Percentiles rank a stretch among this genome's conserved stretches.
Evolutionary conservation across 23 red algal species (phyloP).

Genomic region (Agarophyton chilense): DNA sequence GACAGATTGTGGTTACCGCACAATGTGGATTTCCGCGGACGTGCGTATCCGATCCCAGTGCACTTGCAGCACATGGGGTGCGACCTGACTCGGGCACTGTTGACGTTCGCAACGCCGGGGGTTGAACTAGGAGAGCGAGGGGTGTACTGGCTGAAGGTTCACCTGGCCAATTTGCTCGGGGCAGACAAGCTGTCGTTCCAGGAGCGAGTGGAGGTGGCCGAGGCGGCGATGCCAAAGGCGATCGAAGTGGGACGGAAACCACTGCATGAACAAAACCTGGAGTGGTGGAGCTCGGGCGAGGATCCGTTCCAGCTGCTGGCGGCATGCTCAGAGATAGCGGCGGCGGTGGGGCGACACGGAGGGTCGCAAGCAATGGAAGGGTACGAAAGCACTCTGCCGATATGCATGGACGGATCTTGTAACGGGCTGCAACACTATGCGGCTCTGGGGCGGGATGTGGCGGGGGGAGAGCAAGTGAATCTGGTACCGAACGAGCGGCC

Average conservation of each 20-base stretch:
- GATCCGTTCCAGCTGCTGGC: constrained; percentile 99
- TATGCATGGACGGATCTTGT: constrained; percentile 93
- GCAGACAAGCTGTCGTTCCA: constrained; percentile 81
- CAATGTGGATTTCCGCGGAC: constrained; percentile 95
- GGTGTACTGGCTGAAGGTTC: constrained; percentile 92
- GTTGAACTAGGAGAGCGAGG: constrained; percentile 81
- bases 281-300: constrained; percentile 86
- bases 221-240: constrained; percentile 56
- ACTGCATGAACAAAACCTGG: constrained; percentile 61
- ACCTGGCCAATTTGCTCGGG: constrained; percentile 89
- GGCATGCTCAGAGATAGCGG: constrained; percentile 79
- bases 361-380: constrained; percentile 38
- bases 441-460: constrained; percentile 82
- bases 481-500: constrained; percentile 84
- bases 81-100: constrained; percentile 83
- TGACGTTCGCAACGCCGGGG: constrained; percentile 81
- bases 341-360: constrained; percentile 59
- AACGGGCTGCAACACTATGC: constrained; percentile 99
- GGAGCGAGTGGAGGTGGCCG: constrained; percentile 76
- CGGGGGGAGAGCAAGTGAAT: constrained; percentile 84
- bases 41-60: constrained; percentile 95
- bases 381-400: constrained; percentile 69
- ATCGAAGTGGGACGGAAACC: constrained; percentile 83
- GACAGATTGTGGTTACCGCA: constrained; percentile 89
- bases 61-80: constrained; percentile 90